Evolutionary conservation across 352 stramenopile species (phyloP).

Genomic region (Phytophthora rubi): DNA sequence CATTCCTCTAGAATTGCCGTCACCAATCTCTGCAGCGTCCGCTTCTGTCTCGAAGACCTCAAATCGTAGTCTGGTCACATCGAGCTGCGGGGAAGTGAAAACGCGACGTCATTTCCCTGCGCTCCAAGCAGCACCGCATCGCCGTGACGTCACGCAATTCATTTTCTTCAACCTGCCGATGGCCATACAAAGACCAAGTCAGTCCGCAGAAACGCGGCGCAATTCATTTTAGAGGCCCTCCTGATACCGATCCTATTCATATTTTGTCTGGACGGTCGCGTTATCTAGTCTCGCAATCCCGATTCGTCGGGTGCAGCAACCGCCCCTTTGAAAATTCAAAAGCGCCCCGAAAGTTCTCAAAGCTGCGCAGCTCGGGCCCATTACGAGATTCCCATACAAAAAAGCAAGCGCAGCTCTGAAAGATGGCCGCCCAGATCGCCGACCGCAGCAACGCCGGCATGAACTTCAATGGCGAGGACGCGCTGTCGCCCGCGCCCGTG

Average conservation of each 20-base stretch:
- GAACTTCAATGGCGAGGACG: conserved; percentile 46
- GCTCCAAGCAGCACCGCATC: conserved; percentile 10
- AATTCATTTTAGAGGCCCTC: conserved; percentile 27
- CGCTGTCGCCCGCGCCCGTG: conserved; percentile 56
- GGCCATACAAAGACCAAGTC: conserved; percentile 20
- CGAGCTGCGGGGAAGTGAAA: conserved; percentile 1
- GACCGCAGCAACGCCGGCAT: conserved; percentile 43
- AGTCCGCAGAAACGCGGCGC: not conserved
- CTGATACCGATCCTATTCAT: too few relatives aligned
- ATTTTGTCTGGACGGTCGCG: too few relatives aligned
- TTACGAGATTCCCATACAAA: conserved; percentile 31
- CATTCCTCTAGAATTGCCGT: not conserved
- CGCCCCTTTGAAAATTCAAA: conserved; percentile 45
- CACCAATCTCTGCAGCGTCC: not conserved
- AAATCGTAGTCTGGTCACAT: conserved; percentile 27
- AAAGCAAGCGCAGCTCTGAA: conserved; percentile 14
- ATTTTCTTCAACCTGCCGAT: conserved; percentile 41
- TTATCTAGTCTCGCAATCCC: not conserved
- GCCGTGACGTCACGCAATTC: conserved; percentile 34
- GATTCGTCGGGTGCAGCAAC: conserved; percentile 3
- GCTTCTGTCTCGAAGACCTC: conserved; percentile 3
- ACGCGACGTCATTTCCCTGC: not conserved
- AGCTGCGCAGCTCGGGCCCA: not conserved
- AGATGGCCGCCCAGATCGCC: conserved; percentile 69
- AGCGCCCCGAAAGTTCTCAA: conserved; percentile 22